These are phyloP conservation scores for Cytospora chrysosperma DNA, from an alignment of 2,329 filamentous ascomycete species.

Conservation along the genomic window DNA sequence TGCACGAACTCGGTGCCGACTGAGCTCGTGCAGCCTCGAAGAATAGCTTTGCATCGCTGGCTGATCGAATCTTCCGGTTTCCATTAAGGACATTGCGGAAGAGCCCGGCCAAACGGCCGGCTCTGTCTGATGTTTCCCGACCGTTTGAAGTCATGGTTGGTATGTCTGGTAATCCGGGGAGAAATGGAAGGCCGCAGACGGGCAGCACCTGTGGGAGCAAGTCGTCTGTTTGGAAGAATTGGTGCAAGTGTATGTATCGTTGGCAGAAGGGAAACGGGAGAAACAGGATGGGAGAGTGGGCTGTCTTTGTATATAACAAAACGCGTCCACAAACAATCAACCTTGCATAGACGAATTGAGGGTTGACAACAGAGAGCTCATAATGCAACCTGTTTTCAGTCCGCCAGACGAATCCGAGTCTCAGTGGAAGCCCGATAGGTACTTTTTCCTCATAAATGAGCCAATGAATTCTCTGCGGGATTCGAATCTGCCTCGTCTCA, in stretches of 20 bases:
- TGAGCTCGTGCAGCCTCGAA: slow-evolving; percentile 31
- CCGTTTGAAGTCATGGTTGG: not conserved
- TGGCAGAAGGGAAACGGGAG: not conserved
- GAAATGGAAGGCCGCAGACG: too few species aligned
- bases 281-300: not conserved
- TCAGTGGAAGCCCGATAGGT: not conserved
- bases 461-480: not conserved
- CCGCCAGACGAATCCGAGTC: not conserved
- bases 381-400: not conserved
- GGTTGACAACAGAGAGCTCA: not conserved
- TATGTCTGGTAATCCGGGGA: not conserved
- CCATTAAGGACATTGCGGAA: slow-evolving; percentile 30
- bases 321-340: not conserved
- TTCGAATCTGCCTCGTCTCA: not conserved
- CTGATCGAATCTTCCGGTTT: slow-evolving; percentile 25
- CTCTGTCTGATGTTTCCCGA: slow-evolving; percentile 6
- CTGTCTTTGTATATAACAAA: not conserved
- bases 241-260: too few species aligned
- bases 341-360: not conserved
- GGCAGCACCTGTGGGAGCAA: too few species aligned
- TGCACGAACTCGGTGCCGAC: slow-evolving; percentile 26
- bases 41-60: slow-evolving; percentile 32
- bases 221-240: too few species aligned
- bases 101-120: slow-evolving; percentile 15
- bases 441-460: too few species aligned